These are phyloP conservation scores for Anthracocystis walkeri DNA, from an alignment of 1,284 basidiomycete genomes.

Conservation along the genomic window DNA sequence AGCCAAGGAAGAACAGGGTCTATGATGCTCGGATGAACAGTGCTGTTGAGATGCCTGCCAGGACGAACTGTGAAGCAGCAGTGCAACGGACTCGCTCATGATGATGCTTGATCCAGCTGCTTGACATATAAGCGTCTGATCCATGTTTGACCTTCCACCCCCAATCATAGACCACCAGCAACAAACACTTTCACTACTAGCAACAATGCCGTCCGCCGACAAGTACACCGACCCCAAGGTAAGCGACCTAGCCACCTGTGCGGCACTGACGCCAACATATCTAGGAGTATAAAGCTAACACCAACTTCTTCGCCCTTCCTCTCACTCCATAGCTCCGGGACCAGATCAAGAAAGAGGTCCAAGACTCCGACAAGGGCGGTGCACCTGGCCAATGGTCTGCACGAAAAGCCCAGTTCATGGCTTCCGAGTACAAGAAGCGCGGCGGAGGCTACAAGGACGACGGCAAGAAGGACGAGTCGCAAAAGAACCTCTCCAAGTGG, in stretches of 20 bases:
- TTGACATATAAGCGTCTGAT: slow-evolving; percentile 11
- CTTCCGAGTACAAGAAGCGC: slow-evolving; percentile 47
- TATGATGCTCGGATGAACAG: neutral
- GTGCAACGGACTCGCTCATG: neutral
- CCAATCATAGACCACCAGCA: neutral
- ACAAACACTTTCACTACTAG: neutral
- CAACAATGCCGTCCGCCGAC: slow-evolving; percentile 44
- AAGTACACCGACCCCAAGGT: slow-evolving; percentile 54
- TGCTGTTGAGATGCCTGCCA: neutral
- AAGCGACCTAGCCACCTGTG: neutral
- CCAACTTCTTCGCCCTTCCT: neutral
- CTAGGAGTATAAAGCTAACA: neutral
- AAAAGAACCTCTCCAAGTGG: slow-evolving; percentile 45
- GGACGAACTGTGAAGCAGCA: neutral
- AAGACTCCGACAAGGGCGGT: slow-evolving; percentile 45
- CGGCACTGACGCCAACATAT: no score
- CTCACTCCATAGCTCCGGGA: slow-evolving; percentile 21
- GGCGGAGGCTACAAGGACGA: slow-evolving; percentile 45
- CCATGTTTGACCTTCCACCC: no score
- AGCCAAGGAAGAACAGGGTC: neutral
- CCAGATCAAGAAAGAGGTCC: slow-evolving; percentile 43
- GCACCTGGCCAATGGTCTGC: slow-evolving; percentile 48
- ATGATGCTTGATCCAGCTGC: neutral
- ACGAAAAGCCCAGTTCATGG: slow-evolving; percentile 47
- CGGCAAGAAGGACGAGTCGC: slow-evolving; percentile 44